Percentiles rank a stretch among this genome's conserved stretches.
phyloP scores from a whole-genome alignment of 2,329 filamentous ascomycete genomes.

The Emmonsia crescens region DNA sequence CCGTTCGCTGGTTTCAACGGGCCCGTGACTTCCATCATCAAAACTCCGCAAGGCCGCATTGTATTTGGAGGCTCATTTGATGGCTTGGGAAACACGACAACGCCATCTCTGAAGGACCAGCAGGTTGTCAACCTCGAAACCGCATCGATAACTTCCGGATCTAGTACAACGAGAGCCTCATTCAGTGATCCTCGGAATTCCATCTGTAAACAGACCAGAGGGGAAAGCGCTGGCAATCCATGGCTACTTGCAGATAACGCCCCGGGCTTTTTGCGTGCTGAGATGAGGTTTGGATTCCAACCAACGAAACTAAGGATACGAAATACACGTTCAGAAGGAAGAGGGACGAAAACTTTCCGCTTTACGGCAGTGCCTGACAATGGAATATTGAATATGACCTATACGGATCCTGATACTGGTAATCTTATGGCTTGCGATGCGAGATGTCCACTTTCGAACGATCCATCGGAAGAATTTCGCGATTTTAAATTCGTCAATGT shows the following conservation, averaged over 20 bases:
- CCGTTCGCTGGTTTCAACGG: conserved; percentile 94
- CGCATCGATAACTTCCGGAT: conserved; percentile 60
- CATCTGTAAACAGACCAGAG: conserved; percentile 59
- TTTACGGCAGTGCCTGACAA: conserved; percentile 76
- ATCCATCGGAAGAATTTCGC: conserved; percentile 57
- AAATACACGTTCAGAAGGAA: conserved; percentile 74
- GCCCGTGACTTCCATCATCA: conserved; percentile 74
- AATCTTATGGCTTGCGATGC: conserved; percentile 63
- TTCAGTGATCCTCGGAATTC: conserved; percentile 71
- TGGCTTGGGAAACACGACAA: conserved; percentile 69
- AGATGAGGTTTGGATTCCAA: conserved; percentile 71
- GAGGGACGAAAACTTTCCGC: conserved; percentile 79
- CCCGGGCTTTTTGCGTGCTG: conserved; percentile 71
- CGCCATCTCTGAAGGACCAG: conserved; percentile 45
- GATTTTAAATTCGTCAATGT: conserved; percentile 85
- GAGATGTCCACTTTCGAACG: conserved; percentile 70
- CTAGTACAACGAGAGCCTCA: conserved; percentile 49
- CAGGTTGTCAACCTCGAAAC: conserved; percentile 76
- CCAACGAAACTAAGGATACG: conserved; percentile 79
- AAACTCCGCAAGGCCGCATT: conserved; percentile 69
- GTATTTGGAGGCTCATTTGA: conserved; percentile 88
- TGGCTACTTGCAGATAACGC: conserved; percentile 71
- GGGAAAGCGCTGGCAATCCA: conserved; percentile 61
- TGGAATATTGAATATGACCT: conserved; percentile 94
- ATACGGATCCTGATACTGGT: conserved; percentile 61